These are phyloP conservation scores for Cladosporium sp. DNA, from an alignment of 2,329 filamentous ascomycete genomes.

Conservation along the genomic window DNA sequence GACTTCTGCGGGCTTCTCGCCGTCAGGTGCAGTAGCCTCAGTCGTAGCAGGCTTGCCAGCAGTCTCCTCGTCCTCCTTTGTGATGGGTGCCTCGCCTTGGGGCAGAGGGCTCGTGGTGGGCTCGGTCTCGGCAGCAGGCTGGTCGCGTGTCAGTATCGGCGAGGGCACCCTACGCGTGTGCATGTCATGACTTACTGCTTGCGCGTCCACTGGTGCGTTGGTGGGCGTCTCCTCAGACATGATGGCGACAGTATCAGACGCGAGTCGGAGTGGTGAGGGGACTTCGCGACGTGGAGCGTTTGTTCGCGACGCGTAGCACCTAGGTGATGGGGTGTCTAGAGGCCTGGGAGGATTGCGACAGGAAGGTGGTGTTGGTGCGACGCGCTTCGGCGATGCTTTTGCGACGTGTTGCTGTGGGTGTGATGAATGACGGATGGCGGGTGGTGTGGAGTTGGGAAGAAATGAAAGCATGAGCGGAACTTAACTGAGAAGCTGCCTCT, in stretches of 20 bases:
- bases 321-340: constrained; percentile 7
- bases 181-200: constrained; percentile 28
- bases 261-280: not conserved
- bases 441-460: constrained; percentile 18
- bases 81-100: constrained; percentile 28
- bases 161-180: constrained; percentile 9
- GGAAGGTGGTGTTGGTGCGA: constrained; percentile 7
- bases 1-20: constrained; percentile 27
- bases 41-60: constrained; percentile 30
- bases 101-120: constrained; percentile 24
- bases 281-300: constrained; percentile 18
- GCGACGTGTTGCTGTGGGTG: constrained; percentile 9
- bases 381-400: constrained; percentile 17
- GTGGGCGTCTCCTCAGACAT: constrained; percentile 36
- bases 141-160: constrained; percentile 1
- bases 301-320: constrained; percentile 17
- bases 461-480: constrained; percentile 18
- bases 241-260: constrained; percentile 22
- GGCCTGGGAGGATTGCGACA: not conserved
- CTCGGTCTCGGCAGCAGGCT: constrained; percentile 19
- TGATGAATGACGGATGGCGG: constrained; percentile 16
- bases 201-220: constrained; percentile 30
- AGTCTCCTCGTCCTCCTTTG: constrained; percentile 32
- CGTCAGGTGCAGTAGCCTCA: constrained; percentile 29
- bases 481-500: constrained; percentile 10